Percentiles rank a stretch among this genome's conserved stretches.
Conservation (phyloP, 345 rosid species). For the Eucalyptus curtisii region DNA sequence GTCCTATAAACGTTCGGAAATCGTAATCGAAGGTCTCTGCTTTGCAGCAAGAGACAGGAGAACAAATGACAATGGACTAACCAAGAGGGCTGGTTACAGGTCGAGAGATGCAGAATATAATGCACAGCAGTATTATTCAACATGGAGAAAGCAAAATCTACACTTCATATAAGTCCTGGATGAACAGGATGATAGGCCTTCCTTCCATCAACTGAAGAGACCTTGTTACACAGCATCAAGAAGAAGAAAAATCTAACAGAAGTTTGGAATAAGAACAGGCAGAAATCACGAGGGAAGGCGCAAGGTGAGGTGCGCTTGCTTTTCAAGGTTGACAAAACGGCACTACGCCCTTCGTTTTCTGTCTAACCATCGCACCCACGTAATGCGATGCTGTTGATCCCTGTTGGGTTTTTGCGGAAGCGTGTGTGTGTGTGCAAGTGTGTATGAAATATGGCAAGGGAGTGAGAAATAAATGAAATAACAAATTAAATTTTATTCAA, state of each 20-base stretch:
- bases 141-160: neutral
- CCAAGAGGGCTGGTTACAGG: neutral
- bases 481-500: too few species aligned
- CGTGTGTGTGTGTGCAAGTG: too few species aligned
- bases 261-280: neutral
- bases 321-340: neutral
- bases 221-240: neutral
- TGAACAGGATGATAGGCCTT: neutral
- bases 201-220: neutral
- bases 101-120: neutral
- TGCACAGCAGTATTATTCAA: neutral
- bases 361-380: neutral
- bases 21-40: neutral
- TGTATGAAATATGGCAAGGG: too few species aligned
- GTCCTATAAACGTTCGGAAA: neutral
- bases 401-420: too few species aligned
- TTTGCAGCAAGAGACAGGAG: neutral
- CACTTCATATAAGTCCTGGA: neutral
- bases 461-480: too few species aligned
- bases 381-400: neutral
- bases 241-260: neutral
- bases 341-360: neutral
- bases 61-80: neutral
- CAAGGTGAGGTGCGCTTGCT: neutral
- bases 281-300: neutral